These are phyloP conservation scores for Epichloe scottii DNA, from an alignment of 2,329 filamentous ascomycete genomes.

Conservation along the genomic window DNA sequence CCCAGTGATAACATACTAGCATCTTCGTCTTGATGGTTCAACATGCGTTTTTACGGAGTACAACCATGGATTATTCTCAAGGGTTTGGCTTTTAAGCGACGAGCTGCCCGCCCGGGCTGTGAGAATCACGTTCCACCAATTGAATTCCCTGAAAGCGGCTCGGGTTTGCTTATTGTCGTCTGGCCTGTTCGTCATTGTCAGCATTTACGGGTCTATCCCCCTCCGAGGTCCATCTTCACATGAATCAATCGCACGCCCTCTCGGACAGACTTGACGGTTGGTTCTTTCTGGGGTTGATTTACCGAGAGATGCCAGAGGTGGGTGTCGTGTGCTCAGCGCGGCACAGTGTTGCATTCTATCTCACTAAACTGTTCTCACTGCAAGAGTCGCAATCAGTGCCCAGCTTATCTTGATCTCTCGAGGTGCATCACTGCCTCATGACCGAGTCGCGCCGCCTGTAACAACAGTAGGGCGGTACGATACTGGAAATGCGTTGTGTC, in stretches of 20 bases:
- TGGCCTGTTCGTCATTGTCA: background rate
- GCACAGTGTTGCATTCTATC: background rate
- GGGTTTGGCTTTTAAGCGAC: background rate
- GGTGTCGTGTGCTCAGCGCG: background rate
- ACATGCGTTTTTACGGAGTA: background rate
- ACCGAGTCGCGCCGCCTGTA: background rate
- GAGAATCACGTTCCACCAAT: background rate
- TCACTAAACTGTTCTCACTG: no score
- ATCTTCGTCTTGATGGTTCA: background rate
- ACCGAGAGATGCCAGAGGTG: background rate
- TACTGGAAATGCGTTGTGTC: background rate
- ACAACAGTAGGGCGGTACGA: background rate
- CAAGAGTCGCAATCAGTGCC: background rate
- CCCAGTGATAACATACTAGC: background rate
- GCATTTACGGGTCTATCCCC: background rate
- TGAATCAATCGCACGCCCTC: background rate
- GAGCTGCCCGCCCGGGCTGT: background rate
- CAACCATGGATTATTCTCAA: background rate
- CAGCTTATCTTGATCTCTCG: background rate
- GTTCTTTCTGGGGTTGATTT: background rate
- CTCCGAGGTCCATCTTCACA: background rate
- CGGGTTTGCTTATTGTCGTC: background rate
- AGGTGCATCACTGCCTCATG: background rate
- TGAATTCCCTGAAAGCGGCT: background rate
- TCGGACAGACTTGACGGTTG: background rate